Base-by-base conservation (phyloP, 805 yeast genomes). In the Metschnikowia borealis region DNA sequence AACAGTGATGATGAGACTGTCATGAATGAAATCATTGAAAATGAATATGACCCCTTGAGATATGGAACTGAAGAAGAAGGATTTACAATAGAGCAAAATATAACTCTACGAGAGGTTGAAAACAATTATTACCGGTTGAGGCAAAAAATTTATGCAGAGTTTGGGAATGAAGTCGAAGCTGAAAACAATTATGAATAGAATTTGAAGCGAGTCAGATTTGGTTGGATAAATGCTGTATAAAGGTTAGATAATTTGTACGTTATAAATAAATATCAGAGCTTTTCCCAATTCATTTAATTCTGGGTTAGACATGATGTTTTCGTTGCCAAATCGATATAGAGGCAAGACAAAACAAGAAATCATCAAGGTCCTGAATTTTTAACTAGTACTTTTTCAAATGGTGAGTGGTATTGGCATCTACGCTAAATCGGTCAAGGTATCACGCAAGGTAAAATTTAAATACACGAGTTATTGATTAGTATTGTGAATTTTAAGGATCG, bases 121-220 rank as follows among this genome's bases (percentile, higher is more conserved):
- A 62, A 70, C 14, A 83, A 83, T 39, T 87, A 87, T 59, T 78
- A 82, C 29, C 69, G 73, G 40, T 60, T 85, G 52, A 72, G 86
- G 44, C 79, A 79, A 46, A 74, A 73, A 51, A 70, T 87, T 55
- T 65, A 20, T 7, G 38, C 47, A 31, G 46, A 47, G 29, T 42
- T 42, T 14, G 29, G 34, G 20, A 7, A 23, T 14, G 39, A 26
- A 3, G 5, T 23, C 14, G 38, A 38, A 5, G 39, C 39, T 13
- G 29, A 23, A 34, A 37, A 17, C 13, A n/a, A 42, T 20, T 13
- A 31, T 31, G 5, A 13, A 0, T 11, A 14, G n/a, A 21, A 7
- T 38, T 21, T 21, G 15, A 18, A 18, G 21, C 15, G 38, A 17
- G 21, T 14, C 21, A 33, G 15, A 33, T n/a, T 38, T 20, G 20